Conservation (phyloP, 805 yeast genomes). For the Isabelozyma pseudorhagii region DNA sequence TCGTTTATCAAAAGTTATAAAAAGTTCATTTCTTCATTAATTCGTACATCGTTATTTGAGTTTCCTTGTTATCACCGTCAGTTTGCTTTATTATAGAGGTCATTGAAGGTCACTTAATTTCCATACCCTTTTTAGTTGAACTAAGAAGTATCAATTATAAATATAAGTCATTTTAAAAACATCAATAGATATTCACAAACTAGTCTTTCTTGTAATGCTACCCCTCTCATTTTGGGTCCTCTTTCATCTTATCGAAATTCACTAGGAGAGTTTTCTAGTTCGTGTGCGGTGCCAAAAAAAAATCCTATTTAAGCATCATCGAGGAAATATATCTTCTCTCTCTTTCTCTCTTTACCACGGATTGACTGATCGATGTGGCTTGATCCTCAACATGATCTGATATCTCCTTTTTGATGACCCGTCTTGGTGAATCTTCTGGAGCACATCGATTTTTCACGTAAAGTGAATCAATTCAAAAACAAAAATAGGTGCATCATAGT, state of each 20-base stretch:
- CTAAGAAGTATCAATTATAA: background rate
- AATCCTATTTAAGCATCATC: background rate
- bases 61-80: background rate
- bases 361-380: background rate
- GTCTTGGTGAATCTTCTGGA: conserved; percentile 39
- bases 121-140: background rate
- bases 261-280: too few species aligned
- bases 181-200: background rate
- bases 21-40: background rate
- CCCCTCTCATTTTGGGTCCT: too few species aligned
- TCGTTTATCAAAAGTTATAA: background rate
- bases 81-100: background rate
- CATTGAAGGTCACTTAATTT: background rate
- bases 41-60: background rate
- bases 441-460: conserved; percentile 23
- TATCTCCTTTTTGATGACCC: conserved; percentile 37
- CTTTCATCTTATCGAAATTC: background rate
- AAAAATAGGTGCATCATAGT: conserved; percentile 44
- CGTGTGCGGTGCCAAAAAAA: background rate
- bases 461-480: conserved; percentile 14
- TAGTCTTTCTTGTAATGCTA: too few species aligned
- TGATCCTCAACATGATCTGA: conserved; percentile 13
- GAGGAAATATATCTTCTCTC: too few species aligned
- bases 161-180: background rate
- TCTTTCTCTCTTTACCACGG: background rate